Base-by-base conservation (phyloP, 257 asterid species). In the Solanum bulbocastanum region DNA sequence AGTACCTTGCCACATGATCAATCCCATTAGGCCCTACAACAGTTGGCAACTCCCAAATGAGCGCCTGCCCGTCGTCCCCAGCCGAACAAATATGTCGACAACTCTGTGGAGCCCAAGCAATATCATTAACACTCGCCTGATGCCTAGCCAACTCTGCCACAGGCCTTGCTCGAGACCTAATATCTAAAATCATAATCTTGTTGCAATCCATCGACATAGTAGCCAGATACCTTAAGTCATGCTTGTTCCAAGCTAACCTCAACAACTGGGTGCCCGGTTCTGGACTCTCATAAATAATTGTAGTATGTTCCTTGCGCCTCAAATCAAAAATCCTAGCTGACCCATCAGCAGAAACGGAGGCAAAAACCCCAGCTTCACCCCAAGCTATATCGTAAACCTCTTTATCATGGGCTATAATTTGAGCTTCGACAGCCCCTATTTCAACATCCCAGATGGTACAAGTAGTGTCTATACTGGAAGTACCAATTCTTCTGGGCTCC, bases 81-180 rank as follows among this genome's bases (percentile, higher is more conserved):
- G 92, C 98, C 10, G 99, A 97, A 90, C 98, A 96, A n/a, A 97
- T 92, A 88, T 97, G 99, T 91, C 95, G 91, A 40, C 44, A 58
- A 40, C 99, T 97, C 91, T 95, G 99, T 14, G 99, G 99, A 2
- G 99, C 99, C 99, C 99, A 96, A 0, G 96, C 93, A 40, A 96
- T 92, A 2, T 99, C 98, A 52, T 96, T 97, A n/a, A 97, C 98
- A 68, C 98, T 91, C 1, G 93, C 98, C 37, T 86, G 89, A 52
- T 97, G 99, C 93, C 98, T 92, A 92, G 96, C 98, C 90, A 97
- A 82, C 86, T 95, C 98, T 1, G 96, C 98, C 86, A 95, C 98
- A 2, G 98, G 98, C 93, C 93, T 82, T 2, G 96, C 91, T 0
- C 95, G 98, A 4, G 96, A 90, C 89, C 98, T 91, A 33, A 97